Percentiles rank a stretch among this genome's conserved stretches.
Evolutionary conservation across 2,329 filamentous ascomycete species (phyloP).

Genomic region (Fusarium secorum): DNA sequence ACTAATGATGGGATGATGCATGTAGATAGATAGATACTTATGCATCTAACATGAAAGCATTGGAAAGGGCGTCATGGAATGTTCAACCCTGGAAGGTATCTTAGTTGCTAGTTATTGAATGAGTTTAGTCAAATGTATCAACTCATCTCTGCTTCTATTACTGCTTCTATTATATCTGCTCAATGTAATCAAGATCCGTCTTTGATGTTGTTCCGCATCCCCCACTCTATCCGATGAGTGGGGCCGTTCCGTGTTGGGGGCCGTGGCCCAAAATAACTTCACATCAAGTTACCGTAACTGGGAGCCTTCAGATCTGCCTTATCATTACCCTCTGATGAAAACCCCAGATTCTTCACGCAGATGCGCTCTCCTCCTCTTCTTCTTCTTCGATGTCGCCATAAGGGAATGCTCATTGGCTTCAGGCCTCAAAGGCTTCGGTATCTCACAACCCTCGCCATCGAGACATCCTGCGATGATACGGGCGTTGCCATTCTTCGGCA

Average conservation of each 20-base stretch:
- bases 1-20: constrained; percentile 15
- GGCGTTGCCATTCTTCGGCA: constrained; percentile 83
- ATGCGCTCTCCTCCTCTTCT: constrained; percentile 26
- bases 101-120: not conserved
- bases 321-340: not conserved
- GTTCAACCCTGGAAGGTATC: not conserved
- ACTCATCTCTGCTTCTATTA: not conserved
- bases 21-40: not conserved
- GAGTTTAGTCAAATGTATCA: not conserved
- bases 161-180: not conserved
- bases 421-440: constrained; percentile 31
- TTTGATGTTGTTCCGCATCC: not conserved
- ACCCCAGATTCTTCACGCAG: not conserved
- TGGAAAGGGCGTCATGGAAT: constrained; percentile 16
- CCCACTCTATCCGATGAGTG: not conserved
- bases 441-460: constrained; percentile 74
- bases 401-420: not conserved
- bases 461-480: constrained; percentile 92
- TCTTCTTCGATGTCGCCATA: constrained; percentile 4
- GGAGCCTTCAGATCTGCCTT: not conserved
- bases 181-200: not conserved
- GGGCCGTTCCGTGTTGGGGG: constrained; percentile 2
- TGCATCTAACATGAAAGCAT: constrained; percentile 30
- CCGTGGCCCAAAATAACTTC: not conserved
- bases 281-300: not conserved